phyloP scores from a whole-genome alignment of 164 flowering plant genomes.

The Warburgia ugandensis region DNA sequence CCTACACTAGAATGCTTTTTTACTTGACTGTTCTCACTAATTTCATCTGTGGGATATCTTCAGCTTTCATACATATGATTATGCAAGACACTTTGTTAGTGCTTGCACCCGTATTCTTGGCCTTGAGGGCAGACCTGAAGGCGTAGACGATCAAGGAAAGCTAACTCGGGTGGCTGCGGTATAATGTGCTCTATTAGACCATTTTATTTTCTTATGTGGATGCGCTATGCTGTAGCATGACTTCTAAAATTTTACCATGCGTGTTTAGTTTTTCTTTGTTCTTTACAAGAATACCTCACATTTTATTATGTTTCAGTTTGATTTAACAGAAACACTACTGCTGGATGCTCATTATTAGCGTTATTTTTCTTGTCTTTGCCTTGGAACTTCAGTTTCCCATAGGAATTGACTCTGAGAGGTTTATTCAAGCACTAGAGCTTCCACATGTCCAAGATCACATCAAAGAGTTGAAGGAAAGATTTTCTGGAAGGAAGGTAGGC shows the following conservation, averaged over 20 bases:
- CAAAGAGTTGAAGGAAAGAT: constrained; percentile 61
- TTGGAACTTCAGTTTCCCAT: constrained; percentile 73
- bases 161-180: constrained; percentile 93
- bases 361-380: constrained; percentile 2
- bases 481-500: constrained; percentile 71
- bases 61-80: constrained; percentile 96
- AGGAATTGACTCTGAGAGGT: constrained; percentile 92
- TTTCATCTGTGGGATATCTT: too few species aligned
- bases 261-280: too few species aligned
- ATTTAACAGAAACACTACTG: too few species aligned
- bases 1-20: too few species aligned
- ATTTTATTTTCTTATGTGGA: too few species aligned
- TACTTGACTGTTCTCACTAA: too few species aligned
- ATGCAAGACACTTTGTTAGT: constrained; percentile 98
- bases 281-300: too few species aligned
- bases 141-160: constrained; percentile 93
- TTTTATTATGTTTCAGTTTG: too few species aligned
- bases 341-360: constrained; percentile 1
- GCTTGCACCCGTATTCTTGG: constrained; percentile 98
- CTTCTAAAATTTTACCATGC: too few species aligned
- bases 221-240: too few species aligned
- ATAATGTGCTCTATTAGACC: constrained; percentile 15
- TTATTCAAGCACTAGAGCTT: constrained; percentile 68
- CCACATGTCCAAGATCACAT: constrained; percentile 59
- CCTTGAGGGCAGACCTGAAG: constrained; percentile 94